Evolutionary conservation across 129 eudicot species (phyloP), one percentile per base, ranked within the genome.

Genomic region (Artemisia argyi): DNA sequence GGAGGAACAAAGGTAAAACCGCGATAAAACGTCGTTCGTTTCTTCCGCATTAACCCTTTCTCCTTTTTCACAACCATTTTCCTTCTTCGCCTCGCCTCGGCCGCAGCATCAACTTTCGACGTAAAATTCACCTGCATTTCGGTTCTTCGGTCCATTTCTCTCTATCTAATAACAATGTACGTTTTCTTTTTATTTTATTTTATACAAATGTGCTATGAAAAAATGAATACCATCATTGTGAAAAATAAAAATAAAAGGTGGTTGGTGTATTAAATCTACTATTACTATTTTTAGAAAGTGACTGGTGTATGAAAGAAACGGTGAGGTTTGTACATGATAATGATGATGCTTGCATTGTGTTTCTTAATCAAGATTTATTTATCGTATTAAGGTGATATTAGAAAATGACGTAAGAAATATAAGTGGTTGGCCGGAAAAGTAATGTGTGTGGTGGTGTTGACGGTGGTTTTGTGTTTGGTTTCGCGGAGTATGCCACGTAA

Each of bases 271-370:
- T 58, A 68, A 68, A 67, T 39, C 46, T 39, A 62, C 44, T 28
- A 58, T 61, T 8, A 7, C 85, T 74, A 83, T 46, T 20, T 65
- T 74, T 83, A 74, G 84, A 68, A 73, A 73, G 18, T 60, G 76
- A 10, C 48, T 39, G 70, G 66, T 67, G 65, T 60, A 18, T 28
- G 39, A 30, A 39, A 7, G 46, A 57, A 66, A 42, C 50, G 59
- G 10, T 73, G 87, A 80, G 82, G 79, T 61, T 81, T 85, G 91
- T 83, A 65, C 79, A 69, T 70, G 47, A 56, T 50, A 75, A 69
- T 69, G 39, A 53, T 46, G 78, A 79, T 84, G 59, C 7, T 12
- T 30, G 32, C 32, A 71, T 19, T 1, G 7, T 73, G 60, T 61
- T 30, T 3, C 16, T 19, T 35, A 8, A 39, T 39, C 46, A 39